phyloP scores from a whole-genome alignment of 768 basidiomycete species.

The Termitomyces sp. region DNA sequence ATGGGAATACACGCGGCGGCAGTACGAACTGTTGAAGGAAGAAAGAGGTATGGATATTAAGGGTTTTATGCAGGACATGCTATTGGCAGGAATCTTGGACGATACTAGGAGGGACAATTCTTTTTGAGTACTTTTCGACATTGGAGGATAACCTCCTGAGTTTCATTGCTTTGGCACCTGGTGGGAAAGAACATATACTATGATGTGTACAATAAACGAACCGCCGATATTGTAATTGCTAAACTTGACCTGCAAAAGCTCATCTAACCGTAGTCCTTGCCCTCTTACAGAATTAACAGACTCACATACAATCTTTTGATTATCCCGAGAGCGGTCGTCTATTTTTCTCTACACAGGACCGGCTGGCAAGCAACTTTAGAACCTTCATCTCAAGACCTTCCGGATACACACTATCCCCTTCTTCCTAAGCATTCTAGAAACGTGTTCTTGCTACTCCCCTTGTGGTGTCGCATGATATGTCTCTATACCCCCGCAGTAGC shows the following conservation, averaged over 20 bases:
- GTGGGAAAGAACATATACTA: neutral
- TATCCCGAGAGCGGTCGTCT: neutral
- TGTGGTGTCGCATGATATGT: neutral
- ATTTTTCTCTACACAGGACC: neutral
- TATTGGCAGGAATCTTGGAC: neutral
- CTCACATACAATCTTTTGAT: neutral
- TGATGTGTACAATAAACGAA: too few species aligned
- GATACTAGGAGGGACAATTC: neutral
- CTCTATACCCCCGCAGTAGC: neutral
- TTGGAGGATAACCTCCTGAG: neutral
- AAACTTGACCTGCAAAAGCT: too few species aligned
- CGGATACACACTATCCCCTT: neutral
- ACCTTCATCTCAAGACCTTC: neutral
- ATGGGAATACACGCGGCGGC: conserved; percentile 12
- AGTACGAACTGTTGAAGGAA: conserved; percentile 8
- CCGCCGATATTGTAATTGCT: neutral
- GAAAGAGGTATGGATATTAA: conserved; percentile 1
- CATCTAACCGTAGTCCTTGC: neutral
- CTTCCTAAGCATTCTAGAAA: neutral
- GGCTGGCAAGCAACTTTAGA: neutral
- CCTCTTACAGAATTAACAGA: neutral
- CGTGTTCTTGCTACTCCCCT: neutral
- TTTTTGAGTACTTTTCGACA: neutral
- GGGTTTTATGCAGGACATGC: conserved; percentile 10
- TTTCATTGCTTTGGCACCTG: neutral